Evolutionary conservation across 2,329 filamentous ascomycete genomes (phyloP).

Genomic region (Cladosporium sp.): DNA sequence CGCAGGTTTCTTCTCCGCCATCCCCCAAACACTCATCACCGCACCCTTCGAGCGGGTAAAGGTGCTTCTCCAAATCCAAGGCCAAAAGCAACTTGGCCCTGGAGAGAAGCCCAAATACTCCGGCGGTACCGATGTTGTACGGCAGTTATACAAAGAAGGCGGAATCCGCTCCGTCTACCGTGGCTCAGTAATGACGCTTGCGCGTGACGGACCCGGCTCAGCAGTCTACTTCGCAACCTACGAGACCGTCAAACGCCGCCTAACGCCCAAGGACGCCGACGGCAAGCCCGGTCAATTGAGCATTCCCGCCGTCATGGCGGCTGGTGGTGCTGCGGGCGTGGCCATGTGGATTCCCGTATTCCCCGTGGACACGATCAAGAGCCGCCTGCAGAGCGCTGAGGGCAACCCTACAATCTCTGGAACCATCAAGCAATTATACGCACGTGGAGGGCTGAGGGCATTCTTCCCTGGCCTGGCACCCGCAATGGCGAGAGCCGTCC

Average conservation of each 20-base stretch:
- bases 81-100: conserved; percentile 76
- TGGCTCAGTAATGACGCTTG: conserved; percentile 83
- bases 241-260: conserved; percentile 83
- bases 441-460: conserved; percentile 74
- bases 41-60: conserved; percentile 98
- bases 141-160: conserved; percentile 87
- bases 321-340: conserved; percentile 85
- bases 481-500: conserved; percentile 85
- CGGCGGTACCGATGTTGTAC: conserved; percentile 83
- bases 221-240: conserved; percentile 97
- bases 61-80: conserved; percentile 95
- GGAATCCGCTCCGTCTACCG: conserved; percentile 90
- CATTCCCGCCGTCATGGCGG: conserved; percentile 75
- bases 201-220: conserved; percentile 85
- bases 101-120: conserved; percentile 91
- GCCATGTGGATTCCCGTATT: conserved; percentile 99
- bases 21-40: conserved; percentile 97
- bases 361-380: conserved; percentile 96
- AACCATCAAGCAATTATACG: conserved; percentile 79
- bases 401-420: conserved; percentile 76
- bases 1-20: conserved; percentile 94
- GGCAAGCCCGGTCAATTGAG: conserved; percentile 71
- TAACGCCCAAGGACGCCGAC: conserved; percentile 76
- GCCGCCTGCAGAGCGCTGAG: conserved; percentile 83
- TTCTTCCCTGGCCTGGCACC: conserved; percentile 98